phyloP scores from a whole-genome alignment of 2,329 filamentous ascomycete genomes.

The Trichoderma sp. region DNA sequence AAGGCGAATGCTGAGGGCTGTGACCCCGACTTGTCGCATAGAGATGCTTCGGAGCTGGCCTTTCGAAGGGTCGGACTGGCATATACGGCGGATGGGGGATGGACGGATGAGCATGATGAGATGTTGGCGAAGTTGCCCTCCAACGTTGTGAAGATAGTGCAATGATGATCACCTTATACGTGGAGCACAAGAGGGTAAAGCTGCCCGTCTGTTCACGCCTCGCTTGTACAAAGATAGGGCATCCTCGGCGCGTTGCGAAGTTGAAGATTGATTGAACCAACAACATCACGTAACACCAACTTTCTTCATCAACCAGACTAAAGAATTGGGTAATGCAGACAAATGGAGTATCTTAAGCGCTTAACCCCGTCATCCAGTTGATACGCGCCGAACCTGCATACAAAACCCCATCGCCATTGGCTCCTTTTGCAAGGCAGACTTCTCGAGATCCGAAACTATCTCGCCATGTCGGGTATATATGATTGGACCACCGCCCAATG shows the following conservation, averaged over 20 bases:
- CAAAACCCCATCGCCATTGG: background rate
- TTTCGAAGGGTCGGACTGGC: conserved; percentile 24
- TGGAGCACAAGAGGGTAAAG: too few relatives aligned
- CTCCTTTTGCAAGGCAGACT: too few relatives aligned
- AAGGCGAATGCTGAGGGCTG: conserved; percentile 14
- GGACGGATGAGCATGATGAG: conserved; percentile 4
- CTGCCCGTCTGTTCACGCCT: too few relatives aligned
- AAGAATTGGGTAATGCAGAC: too few relatives aligned
- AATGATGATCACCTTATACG: background rate
- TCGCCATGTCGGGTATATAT: too few relatives aligned
- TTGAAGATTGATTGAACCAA: too few relatives aligned
- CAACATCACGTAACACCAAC: background rate
- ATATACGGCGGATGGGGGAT: conserved; percentile 23
- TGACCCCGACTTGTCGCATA: conserved; percentile 13
- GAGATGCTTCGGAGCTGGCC: conserved; percentile 8
- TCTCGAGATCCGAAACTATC: too few relatives aligned
- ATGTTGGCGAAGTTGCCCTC: background rate
- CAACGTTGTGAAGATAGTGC: background rate
- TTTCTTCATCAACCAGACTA: too few relatives aligned
- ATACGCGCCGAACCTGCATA: background rate
- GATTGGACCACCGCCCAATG: too few relatives aligned
- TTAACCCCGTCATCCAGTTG: background rate
- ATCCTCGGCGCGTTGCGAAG: too few relatives aligned
- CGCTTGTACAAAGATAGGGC: too few relatives aligned
- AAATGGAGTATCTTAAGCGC: background rate